Conservation (phyloP, 768 basidiomycete genomes). For the Tricholoma furcatifolium region DNA sequence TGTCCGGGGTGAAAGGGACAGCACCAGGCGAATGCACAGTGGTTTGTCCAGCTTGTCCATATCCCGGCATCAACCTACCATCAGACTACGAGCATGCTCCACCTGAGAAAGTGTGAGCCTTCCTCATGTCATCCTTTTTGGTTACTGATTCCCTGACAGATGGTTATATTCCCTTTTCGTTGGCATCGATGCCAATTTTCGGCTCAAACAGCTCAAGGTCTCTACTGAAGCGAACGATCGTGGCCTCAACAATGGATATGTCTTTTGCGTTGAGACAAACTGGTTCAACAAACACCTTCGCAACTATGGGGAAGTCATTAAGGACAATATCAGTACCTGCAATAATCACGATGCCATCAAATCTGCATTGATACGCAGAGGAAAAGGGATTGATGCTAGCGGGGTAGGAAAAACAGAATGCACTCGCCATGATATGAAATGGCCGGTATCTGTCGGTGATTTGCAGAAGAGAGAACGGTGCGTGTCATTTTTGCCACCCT, state of each 20-base stretch:
- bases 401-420: slow-evolving; percentile 22
- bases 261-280: slow-evolving; percentile 8
- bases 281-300: slow-evolving; percentile 12
- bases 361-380: too few species aligned
- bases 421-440: slow-evolving; percentile 19
- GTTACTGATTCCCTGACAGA: too few species aligned
- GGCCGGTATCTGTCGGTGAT: slow-evolving; percentile 11
- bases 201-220: slow-evolving; percentile 17
- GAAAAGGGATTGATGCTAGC: too few species aligned
- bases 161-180: too few species aligned
- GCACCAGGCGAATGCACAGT: slow-evolving; percentile 19
- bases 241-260: slow-evolving; percentile 13
- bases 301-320: not conserved
- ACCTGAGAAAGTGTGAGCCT: slow-evolving; percentile 7
- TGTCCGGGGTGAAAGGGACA: slow-evolving; percentile 13
- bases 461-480: slow-evolving; percentile 12
- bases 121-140: too few species aligned
- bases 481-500: not conserved
- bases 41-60: too few species aligned
- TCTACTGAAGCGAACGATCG: slow-evolving; percentile 17
- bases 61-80: too few species aligned
- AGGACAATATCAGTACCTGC: slow-evolving; percentile 12
- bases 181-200: too few species aligned
- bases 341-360: too few species aligned
- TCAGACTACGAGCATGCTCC: slow-evolving; percentile 17